Percentiles rank a stretch among this genome's conserved stretches.
Conservation (phyloP, 768 basidiomycete genomes). For the Auriscalpium orientale region DNA sequence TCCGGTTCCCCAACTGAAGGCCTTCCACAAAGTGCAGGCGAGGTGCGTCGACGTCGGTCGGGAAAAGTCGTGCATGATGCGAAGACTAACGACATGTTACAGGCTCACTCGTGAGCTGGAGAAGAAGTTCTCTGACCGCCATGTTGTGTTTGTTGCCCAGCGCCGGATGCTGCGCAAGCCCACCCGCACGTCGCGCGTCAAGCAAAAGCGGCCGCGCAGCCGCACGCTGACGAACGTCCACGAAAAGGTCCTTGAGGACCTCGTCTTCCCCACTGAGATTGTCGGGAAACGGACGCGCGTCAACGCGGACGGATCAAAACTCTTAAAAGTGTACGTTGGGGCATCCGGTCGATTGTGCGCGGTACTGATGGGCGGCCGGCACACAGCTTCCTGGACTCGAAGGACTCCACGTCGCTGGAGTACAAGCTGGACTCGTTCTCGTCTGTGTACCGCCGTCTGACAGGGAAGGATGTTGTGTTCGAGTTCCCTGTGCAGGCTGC, state of each 20-base stretch:
- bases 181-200: constrained; percentile 83
- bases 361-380: neutral
- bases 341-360: neutral
- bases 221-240: constrained; percentile 97
- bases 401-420: constrained; percentile 96
- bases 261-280: constrained; percentile 98
- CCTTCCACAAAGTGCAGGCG: constrained; percentile 96
- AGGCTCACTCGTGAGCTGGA: constrained; percentile 98
- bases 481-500: constrained; percentile 72
- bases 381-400: constrained; percentile 88
- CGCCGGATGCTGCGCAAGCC: constrained; percentile 98
- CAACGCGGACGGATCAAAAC: constrained; percentile 86
- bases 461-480: constrained; percentile 94
- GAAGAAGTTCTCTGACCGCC: constrained; percentile 99
- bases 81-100: constrained; percentile 6
- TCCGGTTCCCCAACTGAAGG: constrained; percentile 94
- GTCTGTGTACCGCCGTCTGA: constrained; percentile 90
- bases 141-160: constrained; percentile 98
- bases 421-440: constrained; percentile 99
- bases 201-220: constrained; percentile 94
- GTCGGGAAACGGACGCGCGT: constrained; percentile 97
- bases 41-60: constrained; percentile 44
- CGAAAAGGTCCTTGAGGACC: constrained; percentile 97
- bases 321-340: constrained; percentile 88
- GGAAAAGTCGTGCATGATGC: neutral